phyloP scores from a whole-genome alignment of 192 early-diverging fungal genomes.

The Radiomyces spectabilis region DNA sequence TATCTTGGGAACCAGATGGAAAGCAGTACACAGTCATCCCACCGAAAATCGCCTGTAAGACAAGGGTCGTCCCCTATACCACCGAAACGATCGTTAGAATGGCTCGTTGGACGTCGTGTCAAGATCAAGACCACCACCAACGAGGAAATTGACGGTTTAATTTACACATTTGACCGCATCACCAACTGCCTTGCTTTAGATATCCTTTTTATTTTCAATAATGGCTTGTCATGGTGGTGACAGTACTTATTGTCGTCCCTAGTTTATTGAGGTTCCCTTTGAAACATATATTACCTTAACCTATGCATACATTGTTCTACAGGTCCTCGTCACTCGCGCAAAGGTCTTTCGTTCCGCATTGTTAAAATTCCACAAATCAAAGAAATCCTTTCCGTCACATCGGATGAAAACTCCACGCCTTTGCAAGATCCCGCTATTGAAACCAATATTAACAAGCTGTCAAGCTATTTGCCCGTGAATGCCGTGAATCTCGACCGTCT shows the following conservation, averaged over 20 bases:
- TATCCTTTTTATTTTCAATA: conserved; percentile 54
- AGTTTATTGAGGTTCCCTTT: not conserved
- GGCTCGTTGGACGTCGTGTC: conserved; percentile 37
- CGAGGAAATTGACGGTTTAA: conserved; percentile 45
- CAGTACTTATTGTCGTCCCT: not conserved
- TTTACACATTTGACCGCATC: conserved; percentile 50
- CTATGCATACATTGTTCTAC: conserved; percentile 11
- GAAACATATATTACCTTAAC: not conserved
- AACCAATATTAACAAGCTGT: not conserved
- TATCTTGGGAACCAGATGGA: too few species aligned
- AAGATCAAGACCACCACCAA: conserved; percentile 37
- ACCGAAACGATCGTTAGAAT: conserved; percentile 29
- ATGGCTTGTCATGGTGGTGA: too few species aligned
- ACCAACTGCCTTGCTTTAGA: conserved; percentile 58
- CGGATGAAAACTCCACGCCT: conserved; percentile 2
- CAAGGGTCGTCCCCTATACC: too few species aligned
- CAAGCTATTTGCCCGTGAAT: conserved; percentile 16
- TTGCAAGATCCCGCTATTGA: not conserved
- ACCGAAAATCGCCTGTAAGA: too few species aligned
- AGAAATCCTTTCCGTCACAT: conserved; percentile 29
- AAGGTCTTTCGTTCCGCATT: conserved; percentile 43
- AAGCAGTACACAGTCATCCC: too few species aligned
- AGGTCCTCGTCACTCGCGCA: conserved; percentile 12
- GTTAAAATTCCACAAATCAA: conserved; percentile 54
- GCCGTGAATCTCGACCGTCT: conserved; percentile 47